phyloP scores from a whole-genome alignment of 257 asterid species.

The Verbena officinalis region DNA sequence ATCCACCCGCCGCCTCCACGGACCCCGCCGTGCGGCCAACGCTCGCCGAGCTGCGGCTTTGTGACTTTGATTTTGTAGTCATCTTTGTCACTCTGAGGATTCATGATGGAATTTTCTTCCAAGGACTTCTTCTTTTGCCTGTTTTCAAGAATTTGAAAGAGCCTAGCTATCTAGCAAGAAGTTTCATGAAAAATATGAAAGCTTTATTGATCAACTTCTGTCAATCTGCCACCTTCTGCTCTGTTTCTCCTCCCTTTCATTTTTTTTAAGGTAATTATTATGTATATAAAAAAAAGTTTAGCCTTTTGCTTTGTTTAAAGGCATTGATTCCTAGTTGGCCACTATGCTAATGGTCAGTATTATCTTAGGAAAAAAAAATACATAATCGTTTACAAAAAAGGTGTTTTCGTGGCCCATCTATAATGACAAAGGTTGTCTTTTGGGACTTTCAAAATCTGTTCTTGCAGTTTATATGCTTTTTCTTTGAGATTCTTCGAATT shows the following conservation, averaged over 20 bases:
- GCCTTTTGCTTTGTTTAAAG: conserved; percentile 31
- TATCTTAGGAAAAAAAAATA: conserved; percentile 8
- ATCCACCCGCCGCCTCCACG: conserved; percentile 74
- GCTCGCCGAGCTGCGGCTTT: conserved; percentile 70
- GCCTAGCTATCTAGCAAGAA: neutral
- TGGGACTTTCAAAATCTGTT: conserved; percentile 23
- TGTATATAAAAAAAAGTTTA: conserved; percentile 7
- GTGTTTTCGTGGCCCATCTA: conserved; percentile 38
- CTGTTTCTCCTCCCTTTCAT: neutral
- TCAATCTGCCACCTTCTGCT: conserved; percentile 7
- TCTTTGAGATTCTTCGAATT: conserved; percentile 40
- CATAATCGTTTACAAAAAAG: conserved; percentile 16
- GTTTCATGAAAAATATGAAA: neutral
- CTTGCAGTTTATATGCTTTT: conserved; percentile 16
- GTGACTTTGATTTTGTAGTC: conserved; percentile 70
- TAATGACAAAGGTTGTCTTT: conserved; percentile 50
- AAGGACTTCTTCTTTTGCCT: neutral
- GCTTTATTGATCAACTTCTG: neutral
- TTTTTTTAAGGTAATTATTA: too few species aligned
- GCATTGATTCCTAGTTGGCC: conserved; percentile 25
- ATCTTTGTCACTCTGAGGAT: conserved; percentile 39
- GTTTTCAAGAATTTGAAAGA: neutral
- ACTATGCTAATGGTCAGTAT: conserved; percentile 7
- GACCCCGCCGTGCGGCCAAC: conserved; percentile 75
- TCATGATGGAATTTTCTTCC: conserved; percentile 28